Evolutionary conservation across 2,329 filamentous ascomycete genomes (phyloP).

Genomic region (Cladosporium sp.): DNA sequence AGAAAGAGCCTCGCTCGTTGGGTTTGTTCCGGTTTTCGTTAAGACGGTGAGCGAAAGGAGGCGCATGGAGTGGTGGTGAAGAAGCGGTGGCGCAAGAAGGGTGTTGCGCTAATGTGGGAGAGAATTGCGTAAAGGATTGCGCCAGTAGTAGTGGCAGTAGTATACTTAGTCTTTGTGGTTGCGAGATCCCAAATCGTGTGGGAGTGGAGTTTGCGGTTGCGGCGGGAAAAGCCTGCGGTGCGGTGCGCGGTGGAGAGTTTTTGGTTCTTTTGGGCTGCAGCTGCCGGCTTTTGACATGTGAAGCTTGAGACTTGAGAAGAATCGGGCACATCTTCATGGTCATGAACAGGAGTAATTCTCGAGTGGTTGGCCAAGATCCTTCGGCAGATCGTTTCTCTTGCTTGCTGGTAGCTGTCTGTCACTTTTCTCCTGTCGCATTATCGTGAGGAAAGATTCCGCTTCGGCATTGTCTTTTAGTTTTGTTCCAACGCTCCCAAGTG

Average conservation of each 20-base stretch:
- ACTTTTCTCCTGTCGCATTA: no score
- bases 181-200: constrained; percentile 5
- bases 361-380: no score
- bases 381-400: no score
- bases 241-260: constrained; percentile 16
- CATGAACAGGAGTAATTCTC: no score
- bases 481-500: no score
- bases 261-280: not conserved
- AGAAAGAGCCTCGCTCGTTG: constrained; percentile 10
- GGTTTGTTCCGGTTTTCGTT: not conserved
- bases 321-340: no score
- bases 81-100: constrained; percentile 6
- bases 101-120: constrained; percentile 8
- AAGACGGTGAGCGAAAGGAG: not conserved
- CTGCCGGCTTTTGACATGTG: not conserved
- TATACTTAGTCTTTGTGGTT: no score
- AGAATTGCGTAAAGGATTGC: not conserved
- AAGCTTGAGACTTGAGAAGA: no score
- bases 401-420: no score
- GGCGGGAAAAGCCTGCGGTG: constrained; percentile 14
- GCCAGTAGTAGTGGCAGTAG: not conserved
- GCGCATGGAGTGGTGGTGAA: constrained; percentile 11
- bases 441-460: no score
- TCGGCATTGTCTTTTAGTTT: no score
- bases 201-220: constrained; percentile 5